Conservation (phyloP, 306 rosid species). For the Malus sieversii region DNA sequence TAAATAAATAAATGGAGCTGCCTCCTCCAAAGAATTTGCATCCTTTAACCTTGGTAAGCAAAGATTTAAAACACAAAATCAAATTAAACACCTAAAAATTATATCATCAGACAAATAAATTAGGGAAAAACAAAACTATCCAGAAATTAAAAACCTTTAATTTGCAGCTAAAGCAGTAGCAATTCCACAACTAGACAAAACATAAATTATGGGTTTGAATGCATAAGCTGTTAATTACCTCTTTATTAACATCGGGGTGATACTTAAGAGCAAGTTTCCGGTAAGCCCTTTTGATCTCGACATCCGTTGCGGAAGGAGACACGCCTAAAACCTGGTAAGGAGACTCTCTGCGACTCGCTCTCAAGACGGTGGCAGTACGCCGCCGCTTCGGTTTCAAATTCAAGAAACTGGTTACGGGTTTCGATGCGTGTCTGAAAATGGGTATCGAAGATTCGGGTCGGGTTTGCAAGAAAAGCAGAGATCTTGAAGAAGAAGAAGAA, state of each 20-base stretch:
- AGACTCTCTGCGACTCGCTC: slow-evolving; percentile 57
- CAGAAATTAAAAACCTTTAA: not conserved
- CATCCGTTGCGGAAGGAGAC: slow-evolving; percentile 59
- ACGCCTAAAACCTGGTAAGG: slow-evolving; percentile 80
- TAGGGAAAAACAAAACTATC: not conserved
- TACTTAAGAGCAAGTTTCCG: slow-evolving; percentile 90
- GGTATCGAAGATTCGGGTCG: slow-evolving; percentile 27
- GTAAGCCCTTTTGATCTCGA: slow-evolving; percentile 80
- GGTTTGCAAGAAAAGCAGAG: slow-evolving; percentile 27
- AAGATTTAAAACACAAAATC: not conserved
- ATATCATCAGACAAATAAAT: not conserved
- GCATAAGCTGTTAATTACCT: slow-evolving; percentile 38
- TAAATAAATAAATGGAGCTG: not conserved
- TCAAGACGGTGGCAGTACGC: slow-evolving; percentile 10
- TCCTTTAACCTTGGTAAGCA: not conserved
- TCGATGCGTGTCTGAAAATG: not conserved
- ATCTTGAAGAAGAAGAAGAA: slow-evolving; percentile 16
- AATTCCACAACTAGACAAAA: not conserved
- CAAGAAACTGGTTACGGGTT: slow-evolving; percentile 9
- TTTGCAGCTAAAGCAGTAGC: not conserved
- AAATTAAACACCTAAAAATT: not conserved
- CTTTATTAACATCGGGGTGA: slow-evolving; percentile 95
- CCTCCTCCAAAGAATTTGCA: not conserved
- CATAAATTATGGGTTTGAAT: not conserved
- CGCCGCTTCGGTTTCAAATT: slow-evolving; percentile 19